Evolutionary conservation across 257 asterid genomes (phyloP).

Genomic region (Solanum appendiculatum): DNA sequence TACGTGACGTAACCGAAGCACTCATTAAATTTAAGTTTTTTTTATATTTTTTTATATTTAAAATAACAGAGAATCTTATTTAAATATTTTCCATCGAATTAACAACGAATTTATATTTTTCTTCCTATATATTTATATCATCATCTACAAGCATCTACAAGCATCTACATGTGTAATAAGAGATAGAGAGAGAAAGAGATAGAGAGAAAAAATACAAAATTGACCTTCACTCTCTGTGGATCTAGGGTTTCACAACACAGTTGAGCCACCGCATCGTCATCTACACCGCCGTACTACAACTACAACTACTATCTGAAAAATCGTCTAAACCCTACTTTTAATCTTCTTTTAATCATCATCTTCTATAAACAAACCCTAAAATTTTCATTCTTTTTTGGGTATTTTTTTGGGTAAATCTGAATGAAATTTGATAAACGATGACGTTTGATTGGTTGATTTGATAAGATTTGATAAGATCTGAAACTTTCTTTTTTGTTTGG

Average conservation of each 20-base stretch:
- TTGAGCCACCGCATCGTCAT: constrained; percentile 14
- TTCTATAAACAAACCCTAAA: constrained; percentile 18
- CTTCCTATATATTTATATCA: background rate
- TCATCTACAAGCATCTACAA: background rate
- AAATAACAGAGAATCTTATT: background rate
- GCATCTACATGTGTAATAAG: background rate
- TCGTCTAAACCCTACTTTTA: constrained; percentile 21
- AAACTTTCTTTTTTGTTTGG: background rate
- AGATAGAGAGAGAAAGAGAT: background rate
- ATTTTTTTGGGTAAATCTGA: constrained; percentile 14
- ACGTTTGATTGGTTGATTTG: background rate
- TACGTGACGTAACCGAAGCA: background rate
- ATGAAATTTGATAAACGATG: constrained; percentile 1
- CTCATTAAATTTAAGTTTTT: background rate
- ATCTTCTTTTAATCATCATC: constrained; percentile 1
- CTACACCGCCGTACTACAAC: constrained; percentile 2
- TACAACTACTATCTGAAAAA: constrained; percentile 4
- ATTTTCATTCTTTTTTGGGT: constrained; percentile 7
- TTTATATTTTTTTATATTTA: background rate
- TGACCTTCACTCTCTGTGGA: constrained; percentile 25
- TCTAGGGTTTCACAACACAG: constrained; percentile 48
- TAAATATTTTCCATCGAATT: background rate
- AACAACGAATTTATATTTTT: background rate
- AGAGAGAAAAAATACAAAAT: background rate
- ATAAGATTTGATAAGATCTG: background rate